Conservation (phyloP, 805 yeast genomes). For the Pichia insulana region DNA sequence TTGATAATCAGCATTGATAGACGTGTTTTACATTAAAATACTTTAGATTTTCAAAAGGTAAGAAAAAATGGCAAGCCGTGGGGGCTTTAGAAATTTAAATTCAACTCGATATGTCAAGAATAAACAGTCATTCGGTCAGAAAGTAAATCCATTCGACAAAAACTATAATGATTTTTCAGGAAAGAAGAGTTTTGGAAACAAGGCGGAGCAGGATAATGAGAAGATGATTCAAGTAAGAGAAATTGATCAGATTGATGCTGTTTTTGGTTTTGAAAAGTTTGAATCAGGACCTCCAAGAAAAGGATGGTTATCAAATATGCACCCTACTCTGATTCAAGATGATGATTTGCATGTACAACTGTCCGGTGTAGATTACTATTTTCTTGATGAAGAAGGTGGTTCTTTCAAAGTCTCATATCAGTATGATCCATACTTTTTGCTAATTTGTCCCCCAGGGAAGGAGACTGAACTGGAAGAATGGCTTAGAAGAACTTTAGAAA, state of each 20-base stretch:
- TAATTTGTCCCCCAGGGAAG: slow-evolving; percentile 51
- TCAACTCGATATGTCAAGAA: slow-evolving; percentile 25
- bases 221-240: slow-evolving; percentile 47
- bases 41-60: too few relatives aligned
- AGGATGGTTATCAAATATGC: slow-evolving; percentile 96
- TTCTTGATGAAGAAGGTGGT: slow-evolving; percentile 94
- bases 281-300: slow-evolving; percentile 60
- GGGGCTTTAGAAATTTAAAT: slow-evolving; percentile 16
- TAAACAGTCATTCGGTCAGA: background rate
- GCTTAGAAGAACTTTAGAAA: slow-evolving; percentile 58
- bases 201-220: slow-evolving; percentile 16
- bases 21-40: too few relatives aligned
- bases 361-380: slow-evolving; percentile 90
- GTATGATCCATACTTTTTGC: slow-evolving; percentile 80
- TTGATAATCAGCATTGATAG: too few relatives aligned
- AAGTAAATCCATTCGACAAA: background rate
- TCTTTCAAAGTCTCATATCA: slow-evolving; percentile 78
- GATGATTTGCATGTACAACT: slow-evolving; percentile 55
- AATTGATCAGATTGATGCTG: slow-evolving; percentile 61
- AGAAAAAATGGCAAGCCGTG: slow-evolving; percentile 16
- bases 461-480: slow-evolving; percentile 83
- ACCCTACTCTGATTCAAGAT: slow-evolving; percentile 64
- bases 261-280: slow-evolving; percentile 83
- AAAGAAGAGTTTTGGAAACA: slow-evolving; percentile 1
- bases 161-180: slow-evolving; percentile 17